Base-by-base conservation (phyloP, 2,329 filamentous ascomycete genomes). In the Escovopsis weberi region DNA sequence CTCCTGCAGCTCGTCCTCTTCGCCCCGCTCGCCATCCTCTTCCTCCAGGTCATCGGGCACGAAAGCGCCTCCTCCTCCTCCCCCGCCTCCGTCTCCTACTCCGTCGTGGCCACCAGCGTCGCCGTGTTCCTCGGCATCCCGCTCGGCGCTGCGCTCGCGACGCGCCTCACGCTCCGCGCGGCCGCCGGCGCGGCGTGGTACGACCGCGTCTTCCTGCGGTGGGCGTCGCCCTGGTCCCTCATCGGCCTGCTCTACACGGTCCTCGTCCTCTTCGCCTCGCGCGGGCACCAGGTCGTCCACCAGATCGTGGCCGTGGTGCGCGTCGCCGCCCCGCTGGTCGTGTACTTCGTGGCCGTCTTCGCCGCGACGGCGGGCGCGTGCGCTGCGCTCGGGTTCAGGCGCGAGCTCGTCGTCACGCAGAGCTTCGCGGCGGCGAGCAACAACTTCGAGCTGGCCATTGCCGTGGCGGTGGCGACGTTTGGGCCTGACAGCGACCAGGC, bases 361-460 rank as follows among this genome's bases (percentile, higher is more conserved):
- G 75, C 77, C 39, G 52, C 67, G 2, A 91, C 85, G 0, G 64
- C 91, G 1, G 66, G 65, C 37, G 62, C 79, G 2, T 72, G 76
- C 3, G 67, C 70, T 39, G 70, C 67, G n/a, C 61, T 81, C n/a
- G 82, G 85, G 0, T 87, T 87, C 45, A 77, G 75, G 0, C 93
- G 93, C 56, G 70, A 70, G 33, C 58, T 87, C 1, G 72, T 74
- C 1, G 70, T 73, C 10, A 89, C 85, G 2, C 85, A 93, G 61
- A 87, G 83, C 55, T 91, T 94, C 53, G 93, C 85, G 0, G 88
- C 85, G 0, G 83, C 85, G 1, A 94, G 86, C 58, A 94, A 94
- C 56, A 94, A 94, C 57, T 94, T 94, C 54, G 87, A 94, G 64
- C 65, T 94, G 23, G 85, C 87, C 0, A 94, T 94, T 61, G 86